Evolutionary conservation across 208 protist genomes (phyloP), one percentile per base, ranked within the genome.

Genomic region (Cochliopodium minus): DNA sequence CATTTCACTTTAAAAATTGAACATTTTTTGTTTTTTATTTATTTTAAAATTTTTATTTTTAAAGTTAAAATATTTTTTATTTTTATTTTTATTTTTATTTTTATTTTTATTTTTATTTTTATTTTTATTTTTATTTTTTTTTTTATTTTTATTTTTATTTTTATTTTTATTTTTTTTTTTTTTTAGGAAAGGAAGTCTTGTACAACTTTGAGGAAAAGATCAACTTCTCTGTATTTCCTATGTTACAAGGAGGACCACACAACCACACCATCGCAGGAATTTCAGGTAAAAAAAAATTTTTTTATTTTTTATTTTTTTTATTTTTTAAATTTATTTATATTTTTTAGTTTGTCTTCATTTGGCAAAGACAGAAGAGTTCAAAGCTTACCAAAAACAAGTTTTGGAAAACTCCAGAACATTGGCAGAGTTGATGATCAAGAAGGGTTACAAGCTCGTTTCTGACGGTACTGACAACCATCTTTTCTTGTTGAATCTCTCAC

Each of bases 391-490:
- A 46, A 25, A 54, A 30, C 71, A 76, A 50, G 70, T 76, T 22
- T 55, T 67, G 26, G 35, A 38, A 15, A 76, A 76, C 30, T 62
- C 43, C 25, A 49, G 62, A 13, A 29, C 7, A 9, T 35, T 76
- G 29, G 46, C 28, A 22, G 34, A 63, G 28, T 17, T 30, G 7
- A 49, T 76, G 1, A 25, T 30, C 0, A 28, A 51, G 4, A 2
- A 50, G 1, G 69, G 58, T 0, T 66, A 63, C 3, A 35, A 45
- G 3, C 10, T 74, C 25, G 57, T 70, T 0, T 38, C 26, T 47
- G 70, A 47, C 29, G 71, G 71, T 5, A 74, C 71, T 33, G 71
- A 76, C 46, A 76, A 71, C 45, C 71, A 76, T 48, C 43, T 76
- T 17, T 15, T 76, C 6, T 20, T 76, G 29, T 29, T 72, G 11